Base-by-base conservation (phyloP, 164 flowering plant species). In the Umbellularia californica region DNA sequence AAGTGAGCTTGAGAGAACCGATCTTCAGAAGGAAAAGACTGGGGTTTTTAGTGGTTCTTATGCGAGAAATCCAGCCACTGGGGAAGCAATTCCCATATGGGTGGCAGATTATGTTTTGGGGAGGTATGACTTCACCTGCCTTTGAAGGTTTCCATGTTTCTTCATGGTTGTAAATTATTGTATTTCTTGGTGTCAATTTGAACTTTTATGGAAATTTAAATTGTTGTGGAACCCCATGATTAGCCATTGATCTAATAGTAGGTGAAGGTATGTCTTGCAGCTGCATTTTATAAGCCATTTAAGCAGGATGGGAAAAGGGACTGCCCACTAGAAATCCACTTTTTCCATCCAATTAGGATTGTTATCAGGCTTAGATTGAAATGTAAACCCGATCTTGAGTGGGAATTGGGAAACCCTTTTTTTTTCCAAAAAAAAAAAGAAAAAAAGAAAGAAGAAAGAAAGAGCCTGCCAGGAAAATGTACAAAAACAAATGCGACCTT, bases 81-180 rank as follows among this genome's bases (percentile, higher is more conserved):
- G 92, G n/a, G 90, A 88, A 78, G 81, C 91, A 1, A 90, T 93
- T 71, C 98, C 99, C 19, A 92, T 95, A 82, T 95, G 99, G 99
- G 88, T 95, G 51, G 99, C 98, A 51, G 99, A 95, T 81, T 95
- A 95, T 87, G 98, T 95, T 67, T 81, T 95, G 79, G 98, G 96
- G 75, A 95, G 98, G 99, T 95, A 28, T 69, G 75, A 68, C 5
- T 74, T 50, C 27, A 14, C 47, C 55, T 17, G 14, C 17, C 68
- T 23, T 12, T 25, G 12, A 13, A 41, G 13, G 12, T 60, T 72
- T 79, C 72, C 19, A 24, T 2, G 60, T 6, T 72, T 69, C 33
- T 69, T 23, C n/a, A 20, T 47, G 13, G 55, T 69, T 22, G n/a
- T 28, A 28, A 25, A 28, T 67, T 12, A 33, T 67, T 67, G 69